These are phyloP conservation scores for Cryoendolithus antarcticus DNA, from an alignment of 2,329 filamentous ascomycete genomes.

Conservation along the genomic window DNA sequence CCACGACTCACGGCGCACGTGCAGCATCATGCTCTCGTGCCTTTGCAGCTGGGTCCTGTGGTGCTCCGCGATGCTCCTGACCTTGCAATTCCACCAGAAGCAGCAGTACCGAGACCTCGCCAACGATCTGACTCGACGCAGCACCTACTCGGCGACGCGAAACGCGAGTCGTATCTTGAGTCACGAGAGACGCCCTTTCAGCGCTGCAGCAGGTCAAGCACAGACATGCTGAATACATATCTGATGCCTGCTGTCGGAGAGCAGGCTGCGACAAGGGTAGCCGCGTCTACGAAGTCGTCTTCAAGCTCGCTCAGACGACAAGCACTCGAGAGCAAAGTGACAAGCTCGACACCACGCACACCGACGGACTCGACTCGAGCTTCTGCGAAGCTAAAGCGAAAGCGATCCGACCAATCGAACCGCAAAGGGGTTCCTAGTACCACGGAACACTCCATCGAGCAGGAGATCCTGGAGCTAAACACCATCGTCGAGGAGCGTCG, in stretches of 20 bases:
- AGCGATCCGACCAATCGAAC: constrained; percentile 17
- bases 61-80: constrained; percentile 14
- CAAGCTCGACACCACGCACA: background rate
- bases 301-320: constrained; percentile 24
- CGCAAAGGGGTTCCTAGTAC: background rate
- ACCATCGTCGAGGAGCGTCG: constrained; percentile 36
- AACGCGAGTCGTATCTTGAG: constrained; percentile 6
- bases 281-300: constrained; percentile 12
- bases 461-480: constrained; percentile 36
- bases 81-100: background rate
- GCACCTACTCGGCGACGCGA: constrained; percentile 1
- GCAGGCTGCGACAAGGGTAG: constrained; percentile 2
- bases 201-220: constrained; percentile 4
- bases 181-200: constrained; percentile 9
- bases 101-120: background rate
- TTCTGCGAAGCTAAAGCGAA: constrained; percentile 21
- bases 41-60: constrained; percentile 16
- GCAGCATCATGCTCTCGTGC: constrained; percentile 16
- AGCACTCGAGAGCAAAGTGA: constrained; percentile 11
- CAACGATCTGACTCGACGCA: constrained; percentile 7
- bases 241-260: background rate
- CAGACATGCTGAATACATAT: background rate
- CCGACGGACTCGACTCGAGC: constrained; percentile 16
- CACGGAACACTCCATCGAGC: constrained; percentile 23
- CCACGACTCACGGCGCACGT: background rate